Conservation (phyloP, 352 stramenopile genomes). For the Paralagenidium karlingii region DNA sequence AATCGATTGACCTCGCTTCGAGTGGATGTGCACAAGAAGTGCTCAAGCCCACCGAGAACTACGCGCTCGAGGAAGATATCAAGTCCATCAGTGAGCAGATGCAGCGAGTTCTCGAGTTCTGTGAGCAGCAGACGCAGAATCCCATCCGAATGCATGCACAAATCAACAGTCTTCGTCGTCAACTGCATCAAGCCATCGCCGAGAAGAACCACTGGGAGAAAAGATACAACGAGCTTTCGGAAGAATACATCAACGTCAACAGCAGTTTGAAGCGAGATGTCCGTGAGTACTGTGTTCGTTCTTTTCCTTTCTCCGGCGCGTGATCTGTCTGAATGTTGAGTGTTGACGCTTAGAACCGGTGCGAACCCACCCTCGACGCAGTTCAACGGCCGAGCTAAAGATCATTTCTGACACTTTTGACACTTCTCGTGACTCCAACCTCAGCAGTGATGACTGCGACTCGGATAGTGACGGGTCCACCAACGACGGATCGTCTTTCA, state of each 20-base stretch:
- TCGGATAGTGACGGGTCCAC: conserved; percentile 17
- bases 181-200: conserved; percentile 53
- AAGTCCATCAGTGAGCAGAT: conserved; percentile 67
- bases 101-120: conserved; percentile 70
- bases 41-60: no score
- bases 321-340: background rate
- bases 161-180: conserved; percentile 67
- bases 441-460: conserved; percentile 14
- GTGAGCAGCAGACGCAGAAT: conserved; percentile 56
- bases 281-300: conserved; percentile 18
- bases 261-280: conserved; percentile 9
- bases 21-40: no score
- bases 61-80: conserved; percentile 65
- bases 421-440: no score
- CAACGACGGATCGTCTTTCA: conserved; percentile 22
- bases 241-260: conserved; percentile 19
- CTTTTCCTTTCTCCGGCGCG: background rate
- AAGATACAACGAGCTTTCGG: conserved; percentile 58
- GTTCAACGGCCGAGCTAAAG: conserved; percentile 77
- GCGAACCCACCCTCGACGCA: conserved; percentile 37
- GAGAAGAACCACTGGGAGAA: conserved; percentile 89
- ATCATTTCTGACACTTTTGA: conserved; percentile 71
- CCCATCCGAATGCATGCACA: conserved; percentile 58
- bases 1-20: no score
- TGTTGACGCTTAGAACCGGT: conserved; percentile 13